Base-by-base conservation (phyloP, 345 rosid species). In the Eucalyptus rudis region DNA sequence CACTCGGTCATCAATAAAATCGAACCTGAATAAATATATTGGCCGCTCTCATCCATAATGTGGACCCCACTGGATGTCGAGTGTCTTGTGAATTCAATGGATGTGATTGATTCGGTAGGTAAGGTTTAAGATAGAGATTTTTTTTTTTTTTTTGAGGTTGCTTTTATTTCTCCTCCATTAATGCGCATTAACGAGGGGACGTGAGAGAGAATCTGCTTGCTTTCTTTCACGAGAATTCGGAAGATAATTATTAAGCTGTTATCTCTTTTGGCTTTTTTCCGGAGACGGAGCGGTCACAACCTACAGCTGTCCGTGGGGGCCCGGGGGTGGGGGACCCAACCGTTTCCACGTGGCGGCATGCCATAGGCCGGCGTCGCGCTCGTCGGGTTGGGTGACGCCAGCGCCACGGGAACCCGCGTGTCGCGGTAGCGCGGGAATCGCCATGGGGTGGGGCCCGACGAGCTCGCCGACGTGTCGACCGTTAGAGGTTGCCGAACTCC, bases 401-500 rank as follows among this genome's bases (percentile, higher is more conserved):
- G 86, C 86, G 14, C 24, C 80, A 86, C 93, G 71, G 50, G 90
- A 90, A 89, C 89, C 84, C 56, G 90, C 87, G 91, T 68, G 89
- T 79, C 91, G 24, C 45, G 7, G 29, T 54, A 86, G 52, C 50
- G 89, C 86, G 59, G 83, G 88, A 81, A 86, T 62, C 8, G 56
- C 8, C 7, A 52, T 10, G 1, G 62, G 83, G 88, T 90, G 89
- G 66, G 87, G 24, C 62, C 88, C 92, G 15, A 86, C 83, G 47
- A 8, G 25, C 25, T 24, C 24, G 25, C 58, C 58, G 71, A 90
- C 93, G 93, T 86, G 93, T 91, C 91, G 87, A 88, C 95, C 92
- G 95, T 93, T 92, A 66, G 58, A 88, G 81, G 43, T 49, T 49
- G 87, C 92, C 90, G 86, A 88, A 84, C 87, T 84, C 88, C 13